Conservation (phyloP, 2,329 filamentous ascomycete genomes). For the Sporothrix dimorphospora region DNA sequence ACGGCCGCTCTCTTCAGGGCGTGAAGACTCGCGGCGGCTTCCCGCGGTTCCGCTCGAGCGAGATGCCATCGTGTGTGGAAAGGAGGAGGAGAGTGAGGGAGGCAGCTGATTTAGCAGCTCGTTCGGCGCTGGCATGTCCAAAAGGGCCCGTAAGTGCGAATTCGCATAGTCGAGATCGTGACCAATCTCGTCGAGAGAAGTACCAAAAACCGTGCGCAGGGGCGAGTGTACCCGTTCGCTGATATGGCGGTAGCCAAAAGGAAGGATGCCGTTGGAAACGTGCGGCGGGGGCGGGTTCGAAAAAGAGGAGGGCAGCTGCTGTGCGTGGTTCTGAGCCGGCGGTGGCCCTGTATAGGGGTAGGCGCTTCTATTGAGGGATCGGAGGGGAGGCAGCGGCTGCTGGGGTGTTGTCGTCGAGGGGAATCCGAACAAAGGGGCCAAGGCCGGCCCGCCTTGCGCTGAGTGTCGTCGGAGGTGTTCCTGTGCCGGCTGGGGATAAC, state of each 20-base stretch:
- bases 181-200: slow-evolving; percentile 29
- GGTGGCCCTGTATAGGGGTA: neutral
- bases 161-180: slow-evolving; percentile 48
- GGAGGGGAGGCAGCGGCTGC: slow-evolving; percentile 28
- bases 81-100: neutral
- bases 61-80: slow-evolving; percentile 19
- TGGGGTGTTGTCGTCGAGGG: neutral
- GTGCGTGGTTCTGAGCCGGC: slow-evolving; percentile 32
- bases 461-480: slow-evolving; percentile 31
- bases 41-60: neutral
- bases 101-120: slow-evolving; percentile 21
- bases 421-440: slow-evolving; percentile 11
- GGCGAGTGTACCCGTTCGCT: neutral
- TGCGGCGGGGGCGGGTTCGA: neutral
- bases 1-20: slow-evolving; percentile 43
- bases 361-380: slow-evolving; percentile 13
- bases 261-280: slow-evolving; percentile 30
- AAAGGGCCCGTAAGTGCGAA: slow-evolving; percentile 48
- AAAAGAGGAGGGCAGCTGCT: slow-evolving; percentile 41
- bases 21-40: slow-evolving; percentile 27
- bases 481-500: slow-evolving; percentile 29
- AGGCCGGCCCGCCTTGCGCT: slow-evolving; percentile 28
- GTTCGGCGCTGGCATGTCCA: slow-evolving; percentile 41
- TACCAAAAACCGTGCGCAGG: slow-evolving; percentile 7
- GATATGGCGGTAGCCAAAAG: slow-evolving; percentile 15